Base-by-base conservation (phyloP, 495 filamentous ascomycete genomes). In the Penicillium maclennaniae region DNA sequence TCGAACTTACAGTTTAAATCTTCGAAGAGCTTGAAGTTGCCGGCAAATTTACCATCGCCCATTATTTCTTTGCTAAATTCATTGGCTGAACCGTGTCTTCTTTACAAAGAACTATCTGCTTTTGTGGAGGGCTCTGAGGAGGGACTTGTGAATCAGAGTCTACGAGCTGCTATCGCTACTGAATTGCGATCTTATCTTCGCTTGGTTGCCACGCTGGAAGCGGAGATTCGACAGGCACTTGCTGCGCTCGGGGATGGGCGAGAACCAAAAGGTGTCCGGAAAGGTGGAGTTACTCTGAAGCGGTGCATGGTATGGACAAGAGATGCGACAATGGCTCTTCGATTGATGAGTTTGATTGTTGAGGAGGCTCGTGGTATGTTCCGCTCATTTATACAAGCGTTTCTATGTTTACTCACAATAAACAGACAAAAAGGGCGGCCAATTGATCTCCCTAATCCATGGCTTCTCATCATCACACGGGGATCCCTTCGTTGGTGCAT, bases 231-330 rank as follows among this genome's bases (percentile, higher is more conserved):
- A 49, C 78, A 89, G 55, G 89, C 91, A 7, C 57, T 77, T 56
- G 72, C 91, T 51, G 76, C 84, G 9, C 79, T 85, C 45, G 70
- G 88, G 10, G 84, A 91, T 58, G 81, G 83, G 38, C 76, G 70
- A 16, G 81, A 85, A 23, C 78, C 84, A 1, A 74, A 83, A 49
- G 80, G 79, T 34, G 79, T 92, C 40, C 84, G 89, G 10, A 96
- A 91, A 58, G 88, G 87, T 7, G 90, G 90, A n/a, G 92, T 99
- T 21, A 97, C 93, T 1, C 73, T 99, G 43, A 97, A 97, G 63
- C 79, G 95, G 52, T 99, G 93, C 63, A 87, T 97, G 17, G 85
- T 99, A 15, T 99, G 95, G 95, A 97, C 91, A 6, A 83, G 92
- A 55, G 95, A 97, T 69, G 90, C 95, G 6, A 97, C 95, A 5